These are phyloP conservation scores for Aphanomyces euteiches DNA, from an alignment of 352 stramenopile genomes.

Conservation along the genomic window DNA sequence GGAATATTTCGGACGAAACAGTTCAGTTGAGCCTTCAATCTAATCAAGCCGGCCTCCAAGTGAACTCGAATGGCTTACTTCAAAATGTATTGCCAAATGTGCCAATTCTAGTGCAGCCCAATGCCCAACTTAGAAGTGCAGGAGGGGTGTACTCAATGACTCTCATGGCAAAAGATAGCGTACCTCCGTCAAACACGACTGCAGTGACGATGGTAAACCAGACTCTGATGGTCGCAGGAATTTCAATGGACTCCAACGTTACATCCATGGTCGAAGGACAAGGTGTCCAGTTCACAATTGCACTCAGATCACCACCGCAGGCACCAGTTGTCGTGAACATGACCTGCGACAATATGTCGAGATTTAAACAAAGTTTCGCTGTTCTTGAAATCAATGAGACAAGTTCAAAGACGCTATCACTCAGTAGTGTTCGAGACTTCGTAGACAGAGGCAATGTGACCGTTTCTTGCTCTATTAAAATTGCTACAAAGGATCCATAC, in stretches of 20 bases:
- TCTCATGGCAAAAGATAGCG: neutral
- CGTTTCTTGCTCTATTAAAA: constrained; percentile 5
- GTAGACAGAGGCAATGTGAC: constrained; percentile 7
- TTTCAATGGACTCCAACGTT: neutral
- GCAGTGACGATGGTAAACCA: neutral
- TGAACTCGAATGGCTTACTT: neutral
- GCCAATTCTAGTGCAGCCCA: neutral
- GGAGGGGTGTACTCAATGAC: constrained; percentile 5
- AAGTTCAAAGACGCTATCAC: neutral
- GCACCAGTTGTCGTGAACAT: neutral
- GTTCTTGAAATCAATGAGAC: neutral
- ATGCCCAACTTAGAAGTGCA: neutral
- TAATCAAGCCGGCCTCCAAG: neutral
- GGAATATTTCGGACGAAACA: neutral
- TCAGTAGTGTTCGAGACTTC: neutral
- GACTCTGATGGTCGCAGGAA: constrained; percentile 9
- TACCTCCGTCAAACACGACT: constrained; percentile 8
- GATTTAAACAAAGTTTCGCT: neutral
- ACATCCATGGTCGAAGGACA: constrained; percentile 2
- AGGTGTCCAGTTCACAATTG: neutral
- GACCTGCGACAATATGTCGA: neutral
- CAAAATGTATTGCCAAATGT: constrained; percentile 5
- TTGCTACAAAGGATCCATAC: neutral
- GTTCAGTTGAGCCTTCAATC: neutral
- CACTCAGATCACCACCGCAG: neutral